Evolutionary conservation across 2,329 filamentous ascomycete genomes (phyloP).

Genomic region (Ceratocystis ficicola): DNA sequence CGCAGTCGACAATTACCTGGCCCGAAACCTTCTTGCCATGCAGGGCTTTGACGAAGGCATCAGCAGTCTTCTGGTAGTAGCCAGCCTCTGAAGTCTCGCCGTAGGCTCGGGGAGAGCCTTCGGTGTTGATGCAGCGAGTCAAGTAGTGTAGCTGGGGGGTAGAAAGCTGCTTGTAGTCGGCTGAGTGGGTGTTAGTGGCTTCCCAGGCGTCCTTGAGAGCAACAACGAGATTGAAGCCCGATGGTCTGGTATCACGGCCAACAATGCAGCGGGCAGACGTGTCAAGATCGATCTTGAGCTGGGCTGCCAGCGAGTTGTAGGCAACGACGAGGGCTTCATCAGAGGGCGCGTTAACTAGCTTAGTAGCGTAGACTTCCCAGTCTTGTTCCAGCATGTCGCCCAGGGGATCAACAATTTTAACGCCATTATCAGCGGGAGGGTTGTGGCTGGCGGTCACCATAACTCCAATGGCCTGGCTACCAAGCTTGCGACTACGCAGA

Average conservation of each 20-base stretch:
- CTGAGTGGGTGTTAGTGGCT: constrained; percentile 59
- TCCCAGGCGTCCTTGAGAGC: constrained; percentile 70
- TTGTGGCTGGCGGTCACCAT: constrained; percentile 96
- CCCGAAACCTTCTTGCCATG: constrained; percentile 63
- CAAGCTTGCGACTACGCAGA: constrained; percentile 78
- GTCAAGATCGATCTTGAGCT: constrained; percentile 62
- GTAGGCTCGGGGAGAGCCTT: constrained; percentile 75
- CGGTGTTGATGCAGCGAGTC: constrained; percentile 85
- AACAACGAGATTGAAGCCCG: constrained; percentile 68
- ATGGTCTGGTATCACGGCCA: constrained; percentile 85
- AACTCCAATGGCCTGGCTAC: constrained; percentile 83
- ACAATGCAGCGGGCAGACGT: constrained; percentile 71
- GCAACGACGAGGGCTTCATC: constrained; percentile 63
- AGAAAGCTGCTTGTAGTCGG: constrained; percentile 82
- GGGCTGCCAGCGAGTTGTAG: constrained; percentile 62
- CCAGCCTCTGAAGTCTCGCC: constrained; percentile 79
- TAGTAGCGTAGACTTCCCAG: constrained; percentile 83
- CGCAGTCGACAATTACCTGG: constrained; percentile 76
- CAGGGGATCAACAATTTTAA: constrained; percentile 94
- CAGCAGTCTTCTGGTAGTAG: constrained; percentile 85
- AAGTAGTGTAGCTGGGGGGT: constrained; percentile 98
- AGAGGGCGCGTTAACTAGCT: constrained; percentile 70
- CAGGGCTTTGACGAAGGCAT: constrained; percentile 75
- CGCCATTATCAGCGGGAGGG: constrained; percentile 76
- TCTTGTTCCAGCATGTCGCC: constrained; percentile 95